Evolutionary conservation across 139 green algal genomes (phyloP).

Genomic region (Chlamydomonas schloesseri): DNA sequence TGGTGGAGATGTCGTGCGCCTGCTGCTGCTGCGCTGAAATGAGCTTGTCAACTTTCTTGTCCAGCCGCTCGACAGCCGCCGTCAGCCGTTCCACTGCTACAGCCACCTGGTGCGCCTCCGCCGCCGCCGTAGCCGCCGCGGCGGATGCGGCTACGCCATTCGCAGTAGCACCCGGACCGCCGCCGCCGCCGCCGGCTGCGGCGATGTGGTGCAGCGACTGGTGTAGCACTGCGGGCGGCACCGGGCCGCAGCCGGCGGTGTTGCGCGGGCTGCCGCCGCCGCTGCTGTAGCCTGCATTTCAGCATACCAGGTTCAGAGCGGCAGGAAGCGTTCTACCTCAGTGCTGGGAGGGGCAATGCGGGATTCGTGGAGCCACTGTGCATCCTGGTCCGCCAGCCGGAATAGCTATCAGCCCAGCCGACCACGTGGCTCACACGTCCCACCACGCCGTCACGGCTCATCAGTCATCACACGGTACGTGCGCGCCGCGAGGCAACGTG

Average conservation of each 20-base stretch:
- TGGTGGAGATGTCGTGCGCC: background rate
- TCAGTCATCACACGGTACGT: too few relatives aligned
- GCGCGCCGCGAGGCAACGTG: too few relatives aligned
- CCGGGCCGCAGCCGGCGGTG: too few relatives aligned
- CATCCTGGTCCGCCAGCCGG: too few relatives aligned
- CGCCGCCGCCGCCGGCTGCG: background rate
- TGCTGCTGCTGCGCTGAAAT: constrained; percentile 4
- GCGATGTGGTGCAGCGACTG: background rate
- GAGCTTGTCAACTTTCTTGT: background rate
- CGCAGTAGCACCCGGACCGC: background rate
- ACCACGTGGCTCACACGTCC: too few relatives aligned
- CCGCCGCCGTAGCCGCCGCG: too few relatives aligned
- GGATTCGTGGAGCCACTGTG: too few relatives aligned
- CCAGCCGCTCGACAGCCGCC: background rate
- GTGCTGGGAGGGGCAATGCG: too few relatives aligned
- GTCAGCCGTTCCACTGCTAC: constrained; percentile 8
- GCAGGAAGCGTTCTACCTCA: too few relatives aligned
- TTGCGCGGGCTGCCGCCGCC: constrained; percentile 6
- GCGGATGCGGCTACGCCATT: too few relatives aligned
- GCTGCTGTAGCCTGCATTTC: constrained; percentile 8
- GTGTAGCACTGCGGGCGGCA: background rate
- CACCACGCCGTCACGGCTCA: background rate
- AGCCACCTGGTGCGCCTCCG: background rate
- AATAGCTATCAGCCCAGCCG: too few relatives aligned
- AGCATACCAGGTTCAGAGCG: background rate